Percentiles rank a stretch among this genome's conserved stretches.
Evolutionary conservation across 176 grass and related monocot species (phyloP).

Genomic region (Dendrocalamus sinicus): DNA sequence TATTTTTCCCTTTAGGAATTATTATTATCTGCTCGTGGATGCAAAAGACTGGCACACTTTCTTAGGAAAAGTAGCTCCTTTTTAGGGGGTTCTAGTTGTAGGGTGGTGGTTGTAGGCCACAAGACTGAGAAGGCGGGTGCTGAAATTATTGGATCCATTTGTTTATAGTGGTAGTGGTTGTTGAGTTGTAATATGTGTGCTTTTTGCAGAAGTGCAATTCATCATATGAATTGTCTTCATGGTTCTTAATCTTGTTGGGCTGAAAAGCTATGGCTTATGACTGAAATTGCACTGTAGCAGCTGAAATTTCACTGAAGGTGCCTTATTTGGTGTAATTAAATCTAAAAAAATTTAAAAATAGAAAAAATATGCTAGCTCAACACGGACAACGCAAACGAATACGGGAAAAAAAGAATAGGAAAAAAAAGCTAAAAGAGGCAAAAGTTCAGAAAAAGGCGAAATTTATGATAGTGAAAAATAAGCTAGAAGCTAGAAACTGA

Average conservation of each 20-base stretch:
- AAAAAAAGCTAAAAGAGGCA: no score
- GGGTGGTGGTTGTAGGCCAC: constrained; percentile 54
- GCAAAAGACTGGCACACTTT: constrained; percentile 49
- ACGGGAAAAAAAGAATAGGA: no score
- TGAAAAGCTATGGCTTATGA: no score
- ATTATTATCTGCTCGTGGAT: constrained; percentile 34
- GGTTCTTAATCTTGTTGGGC: neutral
- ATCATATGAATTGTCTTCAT: constrained; percentile 6
- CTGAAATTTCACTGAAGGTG: no score
- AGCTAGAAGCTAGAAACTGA: no score
- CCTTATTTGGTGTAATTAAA: no score
- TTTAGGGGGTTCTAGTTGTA: constrained; percentile 39
- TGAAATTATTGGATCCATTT: constrained; percentile 56
- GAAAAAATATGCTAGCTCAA: no score
- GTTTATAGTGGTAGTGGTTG: constrained; percentile 37
- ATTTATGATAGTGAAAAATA: no score
- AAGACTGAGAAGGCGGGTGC: constrained; percentile 49
- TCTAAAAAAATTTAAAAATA: no score
- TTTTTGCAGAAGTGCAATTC: neutral
- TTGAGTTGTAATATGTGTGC: constrained; percentile 37
- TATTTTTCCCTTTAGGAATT: neutral
- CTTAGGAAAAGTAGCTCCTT: constrained; percentile 45
- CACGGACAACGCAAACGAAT: no score
- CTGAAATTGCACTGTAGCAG: no score
- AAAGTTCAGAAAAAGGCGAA: no score